These are phyloP conservation scores for Aspergillus udagawae DNA, from an alignment of 2,329 filamentous ascomycete genomes.

Conservation along the genomic window DNA sequence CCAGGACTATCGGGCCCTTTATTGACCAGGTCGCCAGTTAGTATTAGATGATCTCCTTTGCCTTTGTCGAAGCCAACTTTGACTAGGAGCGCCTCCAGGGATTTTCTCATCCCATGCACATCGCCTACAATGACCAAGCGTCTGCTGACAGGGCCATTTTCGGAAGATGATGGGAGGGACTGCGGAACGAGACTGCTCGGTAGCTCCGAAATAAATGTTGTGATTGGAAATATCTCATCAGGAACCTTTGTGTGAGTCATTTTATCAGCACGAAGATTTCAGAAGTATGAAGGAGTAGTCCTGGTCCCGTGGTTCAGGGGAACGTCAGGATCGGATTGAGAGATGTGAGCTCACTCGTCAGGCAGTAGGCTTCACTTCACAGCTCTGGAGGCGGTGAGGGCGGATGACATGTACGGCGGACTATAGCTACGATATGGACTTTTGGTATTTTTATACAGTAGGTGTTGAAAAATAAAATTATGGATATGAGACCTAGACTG, in stretches of 20 bases:
- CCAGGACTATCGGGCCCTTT: constrained; percentile 20
- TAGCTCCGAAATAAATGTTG: neutral
- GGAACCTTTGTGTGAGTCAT: neutral
- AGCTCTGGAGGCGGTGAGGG: too few relatives aligned
- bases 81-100: constrained; percentile 11
- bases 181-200: constrained; percentile 2
- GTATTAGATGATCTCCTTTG: constrained; percentile 18
- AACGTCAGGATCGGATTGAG: too few relatives aligned
- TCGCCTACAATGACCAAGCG: constrained; percentile 19
- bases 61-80: constrained; percentile 12
- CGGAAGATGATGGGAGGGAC: neutral
- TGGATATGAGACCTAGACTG: too few relatives aligned
- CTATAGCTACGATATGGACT: too few relatives aligned
- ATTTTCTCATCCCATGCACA: constrained; percentile 19
- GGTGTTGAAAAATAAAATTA: too few relatives aligned
- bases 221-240: neutral
- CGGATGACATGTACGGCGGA: too few relatives aligned
- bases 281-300: neutral
- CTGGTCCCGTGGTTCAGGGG: too few relatives aligned
- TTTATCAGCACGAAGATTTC: neutral
- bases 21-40: constrained; percentile 19
- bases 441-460: too few relatives aligned
- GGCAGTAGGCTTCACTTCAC: too few relatives aligned
- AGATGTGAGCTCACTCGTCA: too few relatives aligned
- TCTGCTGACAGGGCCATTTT: constrained; percentile 5